Base-by-base conservation (phyloP, 306 rosid genomes). In the Trifolium fragiferum region DNA sequence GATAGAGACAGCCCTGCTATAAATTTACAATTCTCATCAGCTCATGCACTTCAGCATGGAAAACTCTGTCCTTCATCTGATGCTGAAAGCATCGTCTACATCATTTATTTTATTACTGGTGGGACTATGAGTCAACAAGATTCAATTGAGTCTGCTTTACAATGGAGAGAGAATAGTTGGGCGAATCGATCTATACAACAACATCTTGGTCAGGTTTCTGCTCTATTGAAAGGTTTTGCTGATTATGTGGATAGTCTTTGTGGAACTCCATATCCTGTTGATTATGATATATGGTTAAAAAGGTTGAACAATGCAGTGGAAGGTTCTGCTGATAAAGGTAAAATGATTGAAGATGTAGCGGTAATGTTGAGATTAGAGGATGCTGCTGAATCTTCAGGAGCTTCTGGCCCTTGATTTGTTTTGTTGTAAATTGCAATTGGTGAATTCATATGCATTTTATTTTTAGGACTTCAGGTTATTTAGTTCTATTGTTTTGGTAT, bases 31-130 rank as follows among this genome's bases (percentile, higher is more conserved):
- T 93, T 86, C 84, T 93, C 98, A 66, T 93, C 97, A 5, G 86
- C 97, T 62, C 92, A 90, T 77, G 97, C 98, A 30, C 93, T 93
- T 73, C 93, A 93, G 73, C 97, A 90, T 25, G 98, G 98, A 68
- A 93, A 90, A 66, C 85, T 93, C 14, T 93, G 98, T 74, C 96
- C 97, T 6, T 89, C 98, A 40, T 93, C 98, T n/a, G 98, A 93
- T 74, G 97, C 96, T 0, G 98, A 93, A 81, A 93, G 96, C 87
- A 85, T 93, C 41, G 83, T 93, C 62, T 93, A 90, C 75, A 84
- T 90, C 3, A 78, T 90, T 54, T 84, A 84, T 66, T 93, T 81
- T n/a, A 50, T 88, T 49, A 85, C 88, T 40, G 90, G 98, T 16
- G 97, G 93, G 47, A 61, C 77, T 4, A 81, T 86, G 81, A 76